Percentiles rank a stretch among this genome's conserved stretches.
Evolutionary conservation across 805 yeast species (phyloP).

Genomic region (Torulaspora indica): DNA sequence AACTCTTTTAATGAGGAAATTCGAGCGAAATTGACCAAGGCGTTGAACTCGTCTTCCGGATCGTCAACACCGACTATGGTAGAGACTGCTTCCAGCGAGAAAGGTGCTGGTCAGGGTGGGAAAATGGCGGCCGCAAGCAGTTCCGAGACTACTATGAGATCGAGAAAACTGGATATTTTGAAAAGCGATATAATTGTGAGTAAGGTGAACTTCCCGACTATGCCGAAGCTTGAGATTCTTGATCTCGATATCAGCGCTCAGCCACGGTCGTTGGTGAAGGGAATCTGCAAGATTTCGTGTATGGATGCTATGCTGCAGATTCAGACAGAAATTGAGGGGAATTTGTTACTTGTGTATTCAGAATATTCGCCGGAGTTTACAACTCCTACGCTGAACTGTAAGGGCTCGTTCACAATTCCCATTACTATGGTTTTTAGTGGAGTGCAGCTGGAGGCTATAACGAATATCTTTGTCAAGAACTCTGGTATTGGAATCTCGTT

Average conservation of each 20-base stretch:
- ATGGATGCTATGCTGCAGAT: conserved; percentile 33
- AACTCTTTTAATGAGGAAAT: conserved; percentile 32
- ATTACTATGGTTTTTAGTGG: conserved; percentile 35
- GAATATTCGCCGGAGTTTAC: conserved; percentile 30
- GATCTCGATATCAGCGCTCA: conserved; percentile 34
- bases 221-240: conserved; percentile 33
- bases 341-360: conserved; percentile 29
- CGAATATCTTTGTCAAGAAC: conserved; percentile 33
- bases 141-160: conserved; percentile 8
- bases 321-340: conserved; percentile 36
- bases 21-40: conserved; percentile 26
- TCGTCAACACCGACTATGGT: conserved; percentile 9
- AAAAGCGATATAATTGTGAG: conserved; percentile 33
- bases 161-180: conserved; percentile 25
- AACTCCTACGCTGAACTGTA: conserved; percentile 33
- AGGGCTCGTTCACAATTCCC: conserved; percentile 35
- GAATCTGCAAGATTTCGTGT: conserved; percentile 34
- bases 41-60: conserved; percentile 23
- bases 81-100: conserved; percentile 8
- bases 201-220: conserved; percentile 30
- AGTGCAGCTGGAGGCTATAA: conserved; percentile 34
- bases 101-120: not conserved
- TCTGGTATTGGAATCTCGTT: conserved; percentile 36
- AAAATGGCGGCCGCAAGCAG: not conserved
- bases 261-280: conserved; percentile 33